Conservation (phyloP, 352 stramenopile species). For the Peronosclerospora sorghi region DNA sequence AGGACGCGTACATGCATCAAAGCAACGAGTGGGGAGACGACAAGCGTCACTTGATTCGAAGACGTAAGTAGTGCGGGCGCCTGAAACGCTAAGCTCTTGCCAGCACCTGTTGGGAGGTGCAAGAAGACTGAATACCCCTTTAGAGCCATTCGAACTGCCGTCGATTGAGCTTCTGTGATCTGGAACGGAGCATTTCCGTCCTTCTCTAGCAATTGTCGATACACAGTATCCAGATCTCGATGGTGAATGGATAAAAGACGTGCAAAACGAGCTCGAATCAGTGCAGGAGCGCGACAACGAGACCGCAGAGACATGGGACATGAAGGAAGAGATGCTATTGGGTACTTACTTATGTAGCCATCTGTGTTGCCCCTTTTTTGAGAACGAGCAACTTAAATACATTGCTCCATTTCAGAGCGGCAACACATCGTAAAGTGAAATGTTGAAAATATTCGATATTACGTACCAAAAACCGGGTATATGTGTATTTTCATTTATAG, state of each 20-base stretch:
- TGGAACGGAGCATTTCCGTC: conserved; percentile 8
- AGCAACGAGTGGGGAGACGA: conserved; percentile 64
- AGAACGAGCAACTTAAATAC: no score
- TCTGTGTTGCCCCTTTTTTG: no score
- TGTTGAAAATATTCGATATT: no score
- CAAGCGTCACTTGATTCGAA: conserved; percentile 32
- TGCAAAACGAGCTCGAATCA: not conserved
- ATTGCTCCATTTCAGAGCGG: no score
- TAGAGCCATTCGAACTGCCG: conserved; percentile 29
- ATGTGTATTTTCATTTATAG: no score
- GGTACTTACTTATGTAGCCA: no score
- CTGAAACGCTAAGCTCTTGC: conserved; percentile 78
- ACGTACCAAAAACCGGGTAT: no score
- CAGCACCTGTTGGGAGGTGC: conserved; percentile 59
- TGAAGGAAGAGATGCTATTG: no score
- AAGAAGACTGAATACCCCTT: conserved; percentile 60
- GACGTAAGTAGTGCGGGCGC: conserved; percentile 43
- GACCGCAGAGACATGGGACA: conserved; percentile 4
- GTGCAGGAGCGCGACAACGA: not conserved
- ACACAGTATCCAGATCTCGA: conserved; percentile 16
- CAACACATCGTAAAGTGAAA: no score
- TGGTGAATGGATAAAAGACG: conserved; percentile 1
- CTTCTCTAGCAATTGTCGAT: conserved; percentile 30
- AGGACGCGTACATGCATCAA: conserved; percentile 52
- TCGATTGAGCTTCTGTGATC: conserved; percentile 31